phyloP scores from a whole-genome alignment of 441 rosid genomes.

The Aquilaria agallochum region DNA sequence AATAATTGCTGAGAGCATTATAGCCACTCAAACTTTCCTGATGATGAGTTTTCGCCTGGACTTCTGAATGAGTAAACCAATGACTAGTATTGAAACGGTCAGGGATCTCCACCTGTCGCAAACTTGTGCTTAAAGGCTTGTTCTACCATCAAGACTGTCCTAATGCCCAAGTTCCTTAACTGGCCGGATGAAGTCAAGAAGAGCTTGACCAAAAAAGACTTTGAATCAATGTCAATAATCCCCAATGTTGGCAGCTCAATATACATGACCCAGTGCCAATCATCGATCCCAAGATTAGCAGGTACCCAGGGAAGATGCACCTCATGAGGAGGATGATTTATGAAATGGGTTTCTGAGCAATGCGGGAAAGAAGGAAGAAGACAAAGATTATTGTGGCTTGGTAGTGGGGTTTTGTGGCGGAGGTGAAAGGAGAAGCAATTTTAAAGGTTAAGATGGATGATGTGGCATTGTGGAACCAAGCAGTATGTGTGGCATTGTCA shows the following conservation, averaged over 20 bases:
- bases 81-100: constrained; percentile 49
- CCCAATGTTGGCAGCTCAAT: constrained; percentile 51
- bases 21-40: constrained; percentile 43
- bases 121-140: constrained; percentile 59
- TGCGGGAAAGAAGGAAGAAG: no score
- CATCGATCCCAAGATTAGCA: constrained; percentile 41
- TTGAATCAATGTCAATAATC: constrained; percentile 36
- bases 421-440: no score
- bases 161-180: constrained; percentile 49
- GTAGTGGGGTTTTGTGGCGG: no score
- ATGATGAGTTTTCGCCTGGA: constrained; percentile 40
- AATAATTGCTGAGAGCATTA: constrained; percentile 64
- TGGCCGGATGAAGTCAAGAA: constrained; percentile 45
- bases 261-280: constrained; percentile 64
- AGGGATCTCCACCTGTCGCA: constrained; percentile 69
- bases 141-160: constrained; percentile 36
- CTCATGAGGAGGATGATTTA: no score
- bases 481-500: no score
- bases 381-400: no score
- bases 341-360: no score
- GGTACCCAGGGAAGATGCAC: no score
- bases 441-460: no score
- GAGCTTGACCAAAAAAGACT: constrained; percentile 29
- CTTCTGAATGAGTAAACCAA: constrained; percentile 59
- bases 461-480: no score